phyloP scores from a whole-genome alignment of 768 basidiomycete species.

The Podaxis sp. region DNA sequence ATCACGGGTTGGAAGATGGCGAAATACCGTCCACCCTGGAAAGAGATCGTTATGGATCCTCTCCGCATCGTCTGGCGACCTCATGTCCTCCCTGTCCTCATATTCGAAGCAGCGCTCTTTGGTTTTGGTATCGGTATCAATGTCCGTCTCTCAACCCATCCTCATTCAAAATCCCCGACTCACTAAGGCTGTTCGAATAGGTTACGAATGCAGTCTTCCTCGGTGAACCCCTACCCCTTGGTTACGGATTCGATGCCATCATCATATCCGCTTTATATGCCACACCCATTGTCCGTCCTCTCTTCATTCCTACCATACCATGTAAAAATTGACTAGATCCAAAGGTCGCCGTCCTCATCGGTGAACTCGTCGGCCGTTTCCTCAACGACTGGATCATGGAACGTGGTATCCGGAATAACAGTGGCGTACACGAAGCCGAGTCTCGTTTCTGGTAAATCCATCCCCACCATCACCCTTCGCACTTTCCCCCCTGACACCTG shows the following conservation, averaged over 20 bases:
- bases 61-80: conserved; percentile 62
- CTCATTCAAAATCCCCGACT: background rate
- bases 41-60: conserved; percentile 39
- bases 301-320: background rate
- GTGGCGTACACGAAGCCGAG: conserved; percentile 40
- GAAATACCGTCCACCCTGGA: conserved; percentile 55
- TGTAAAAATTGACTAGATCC: background rate
- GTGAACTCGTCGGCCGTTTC: conserved; percentile 34
- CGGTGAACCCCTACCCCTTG: conserved; percentile 19
- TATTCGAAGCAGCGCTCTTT: conserved; percentile 46
- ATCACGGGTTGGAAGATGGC: conserved; percentile 60
- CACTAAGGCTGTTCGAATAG: conserved; percentile 23
- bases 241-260: conserved; percentile 36
- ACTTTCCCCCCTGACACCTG: background rate
- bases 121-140: conserved; percentile 31
- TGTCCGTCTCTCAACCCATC: conserved; percentile 27
- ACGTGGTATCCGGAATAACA: conserved; percentile 28
- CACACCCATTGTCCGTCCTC: conserved; percentile 31
- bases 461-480: no score
- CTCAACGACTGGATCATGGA: conserved; percentile 33
- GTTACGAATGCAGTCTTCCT: conserved; percentile 27
- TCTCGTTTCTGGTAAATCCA: conserved; percentile 43
- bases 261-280: conserved; percentile 36
- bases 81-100: conserved; percentile 47
- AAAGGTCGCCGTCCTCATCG: conserved; percentile 33